These are phyloP conservation scores for Furcasterigmium sp. DNA, from an alignment of 2,329 filamentous ascomycete species.

Conservation along the genomic window DNA sequence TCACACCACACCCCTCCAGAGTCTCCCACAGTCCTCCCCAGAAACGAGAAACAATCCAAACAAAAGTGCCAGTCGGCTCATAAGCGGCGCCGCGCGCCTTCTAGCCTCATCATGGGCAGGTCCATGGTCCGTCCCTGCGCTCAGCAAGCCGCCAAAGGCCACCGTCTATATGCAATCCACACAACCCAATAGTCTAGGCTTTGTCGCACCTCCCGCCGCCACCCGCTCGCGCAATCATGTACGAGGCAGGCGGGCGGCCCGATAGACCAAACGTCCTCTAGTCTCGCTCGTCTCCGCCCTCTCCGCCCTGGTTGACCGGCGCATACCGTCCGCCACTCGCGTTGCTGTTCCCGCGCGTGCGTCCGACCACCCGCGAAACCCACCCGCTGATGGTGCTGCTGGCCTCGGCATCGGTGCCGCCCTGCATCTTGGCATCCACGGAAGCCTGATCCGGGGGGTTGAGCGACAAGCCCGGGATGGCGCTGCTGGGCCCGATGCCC, in stretches of 20 bases:
- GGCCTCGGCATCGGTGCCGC: conserved; percentile 25
- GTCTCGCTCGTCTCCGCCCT: background rate
- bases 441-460: conserved; percentile 64
- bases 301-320: conserved; percentile 35
- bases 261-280: background rate
- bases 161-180: conserved; percentile 37
- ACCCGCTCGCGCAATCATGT: no score
- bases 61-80: no score
- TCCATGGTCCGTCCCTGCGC: no score
- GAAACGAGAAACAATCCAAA: no score
- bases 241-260: no score
- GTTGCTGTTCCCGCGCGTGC: conserved; percentile 30
- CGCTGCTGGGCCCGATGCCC: conserved; percentile 53
- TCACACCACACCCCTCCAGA: no score
- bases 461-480: conserved; percentile 77
- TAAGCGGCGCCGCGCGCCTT: no score
- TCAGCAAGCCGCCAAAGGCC: no score
- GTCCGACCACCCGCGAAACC: conserved; percentile 35
- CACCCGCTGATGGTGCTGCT: conserved; percentile 43
- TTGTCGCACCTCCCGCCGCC: no score
- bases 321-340: conserved; percentile 29
- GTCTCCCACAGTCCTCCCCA: no score
- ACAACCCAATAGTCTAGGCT: background rate
- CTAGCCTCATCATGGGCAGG: no score
- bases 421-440: conserved; percentile 37